Evolutionary conservation across 495 filamentous ascomycete species (phyloP), one percentile per base, ranked within the genome.

Genomic region (Mytilinidion resinicola): DNA sequence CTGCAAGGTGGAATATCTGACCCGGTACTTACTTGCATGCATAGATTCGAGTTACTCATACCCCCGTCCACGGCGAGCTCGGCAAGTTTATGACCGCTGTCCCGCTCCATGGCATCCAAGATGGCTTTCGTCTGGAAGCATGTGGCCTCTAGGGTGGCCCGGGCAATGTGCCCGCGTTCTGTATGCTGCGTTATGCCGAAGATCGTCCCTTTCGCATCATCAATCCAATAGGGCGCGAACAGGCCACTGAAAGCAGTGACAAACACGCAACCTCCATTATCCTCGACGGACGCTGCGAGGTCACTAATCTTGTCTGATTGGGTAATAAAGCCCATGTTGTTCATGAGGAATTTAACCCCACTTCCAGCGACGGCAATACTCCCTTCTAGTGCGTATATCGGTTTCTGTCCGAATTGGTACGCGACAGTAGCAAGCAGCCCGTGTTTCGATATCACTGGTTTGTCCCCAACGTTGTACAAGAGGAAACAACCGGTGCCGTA

Each of bases 201-300:
- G 19, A 93, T 83, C 1, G 91, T 96, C 52, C 92, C 92, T 72
- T 91, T 85, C 35, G 90, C 91, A 73, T 96, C 90, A 70, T 96
- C 92, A 60, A 96, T 95, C 92, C 92, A 97, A 70, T 96, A 96
- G n/a, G 92, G 92, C 15, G 92, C 92, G 71, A 96, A 96, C 1
- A 97, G 78, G 59, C 92, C 92, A 76, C 88, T 93, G 71, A 97
- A 97, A 0, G 92, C 92, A 34, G 92, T 96, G 48, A 97, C 92
- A 67, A 97, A 97, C 6, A 95, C 81, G 38, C 91, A 89, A 21
- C 92, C 92, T 59, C 92, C 92, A 57, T 84, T 96, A 63, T 97
- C 89, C n/a, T 85, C 69, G 0, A 96, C 92, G 1, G 81, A 86
- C 51, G 80, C 82, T 9, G 92, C 92, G 46, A 96, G 73, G 52